Percentiles rank a stretch among this genome's conserved stretches.
Conservation (phyloP, 2,329 filamentous ascomycete genomes). For the Penicillium sp. region DNA sequence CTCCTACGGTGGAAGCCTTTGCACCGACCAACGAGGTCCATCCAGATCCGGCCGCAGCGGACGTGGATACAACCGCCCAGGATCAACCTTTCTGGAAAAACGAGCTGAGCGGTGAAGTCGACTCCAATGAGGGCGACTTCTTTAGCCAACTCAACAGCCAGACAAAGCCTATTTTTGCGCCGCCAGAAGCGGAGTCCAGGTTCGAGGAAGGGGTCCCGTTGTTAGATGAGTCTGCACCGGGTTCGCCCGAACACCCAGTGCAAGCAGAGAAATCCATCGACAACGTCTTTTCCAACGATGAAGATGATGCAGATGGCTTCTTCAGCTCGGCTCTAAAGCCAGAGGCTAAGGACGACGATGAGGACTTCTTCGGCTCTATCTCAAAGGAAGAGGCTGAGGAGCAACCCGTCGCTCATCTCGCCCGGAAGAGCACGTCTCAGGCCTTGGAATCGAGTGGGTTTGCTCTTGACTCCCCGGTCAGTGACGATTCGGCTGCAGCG, state of each 20-base stretch:
- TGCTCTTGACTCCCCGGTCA: slow-evolving; percentile 28
- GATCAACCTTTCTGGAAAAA: slow-evolving; percentile 46
- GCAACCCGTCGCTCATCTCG: slow-evolving; percentile 41
- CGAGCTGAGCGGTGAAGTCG: slow-evolving; percentile 50
- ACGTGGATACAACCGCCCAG: slow-evolving; percentile 16
- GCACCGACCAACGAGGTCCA: slow-evolving; percentile 3
- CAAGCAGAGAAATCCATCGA: slow-evolving; percentile 29
- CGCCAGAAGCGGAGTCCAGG: slow-evolving; percentile 54
- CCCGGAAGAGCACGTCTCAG: slow-evolving; percentile 69
- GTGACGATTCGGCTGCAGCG: slow-evolving; percentile 32
- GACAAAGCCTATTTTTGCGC: slow-evolving; percentile 41
- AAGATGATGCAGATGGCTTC: slow-evolving; percentile 39
- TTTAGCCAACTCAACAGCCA: slow-evolving; percentile 54
- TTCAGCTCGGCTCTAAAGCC: slow-evolving; percentile 29
- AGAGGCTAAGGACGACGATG: not conserved
- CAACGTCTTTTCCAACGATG: slow-evolving; percentile 41
- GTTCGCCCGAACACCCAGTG: slow-evolving; percentile 26
- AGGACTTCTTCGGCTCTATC: slow-evolving; percentile 36
- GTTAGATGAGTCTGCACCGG: slow-evolving; percentile 43
- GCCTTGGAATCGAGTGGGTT: slow-evolving; percentile 57
- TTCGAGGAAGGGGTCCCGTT: slow-evolving; percentile 71
- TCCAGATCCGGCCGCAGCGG: slow-evolving; percentile 2
- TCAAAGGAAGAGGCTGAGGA: slow-evolving; percentile 17
- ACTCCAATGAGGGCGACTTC: slow-evolving; percentile 57
- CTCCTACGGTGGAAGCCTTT: not conserved